phyloP scores from a whole-genome alignment of 129 eudicot genomes.

The Ambrosia trifida region DNA sequence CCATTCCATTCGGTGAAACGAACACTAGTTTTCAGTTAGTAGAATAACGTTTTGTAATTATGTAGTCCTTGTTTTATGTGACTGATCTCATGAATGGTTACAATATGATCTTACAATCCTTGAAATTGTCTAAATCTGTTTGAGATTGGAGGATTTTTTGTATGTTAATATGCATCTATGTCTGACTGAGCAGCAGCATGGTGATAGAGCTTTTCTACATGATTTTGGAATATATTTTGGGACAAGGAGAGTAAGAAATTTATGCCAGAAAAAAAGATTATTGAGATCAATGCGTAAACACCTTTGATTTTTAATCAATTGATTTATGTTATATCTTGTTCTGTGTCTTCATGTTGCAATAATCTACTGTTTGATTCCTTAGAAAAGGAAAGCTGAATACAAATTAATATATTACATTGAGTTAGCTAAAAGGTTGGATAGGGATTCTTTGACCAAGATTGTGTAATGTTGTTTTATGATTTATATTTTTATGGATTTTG shows the following conservation, averaged over 20 bases:
- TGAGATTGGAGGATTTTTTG: neutral
- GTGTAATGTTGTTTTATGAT: conserved; percentile 2
- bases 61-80: neutral
- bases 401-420: neutral
- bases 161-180: neutral
- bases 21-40: neutral
- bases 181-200: neutral
- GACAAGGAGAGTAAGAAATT: neutral
- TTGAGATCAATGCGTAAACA: neutral
- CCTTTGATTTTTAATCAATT: neutral
- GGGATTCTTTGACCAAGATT: neutral
- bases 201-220: neutral
- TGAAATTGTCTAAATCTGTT: neutral
- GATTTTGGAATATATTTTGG: neutral
- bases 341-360: neutral
- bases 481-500: neutral
- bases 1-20: no score
- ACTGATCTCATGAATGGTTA: neutral
- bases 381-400: neutral
- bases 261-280: neutral
- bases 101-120: conserved; percentile 4
- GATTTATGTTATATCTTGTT: neutral
- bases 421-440: neutral
- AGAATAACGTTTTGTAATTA: neutral
- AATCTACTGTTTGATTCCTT: neutral